These are phyloP conservation scores for Diaporthe destruens DNA, from an alignment of 2,329 filamentous ascomycete genomes.

Conservation along the genomic window DNA sequence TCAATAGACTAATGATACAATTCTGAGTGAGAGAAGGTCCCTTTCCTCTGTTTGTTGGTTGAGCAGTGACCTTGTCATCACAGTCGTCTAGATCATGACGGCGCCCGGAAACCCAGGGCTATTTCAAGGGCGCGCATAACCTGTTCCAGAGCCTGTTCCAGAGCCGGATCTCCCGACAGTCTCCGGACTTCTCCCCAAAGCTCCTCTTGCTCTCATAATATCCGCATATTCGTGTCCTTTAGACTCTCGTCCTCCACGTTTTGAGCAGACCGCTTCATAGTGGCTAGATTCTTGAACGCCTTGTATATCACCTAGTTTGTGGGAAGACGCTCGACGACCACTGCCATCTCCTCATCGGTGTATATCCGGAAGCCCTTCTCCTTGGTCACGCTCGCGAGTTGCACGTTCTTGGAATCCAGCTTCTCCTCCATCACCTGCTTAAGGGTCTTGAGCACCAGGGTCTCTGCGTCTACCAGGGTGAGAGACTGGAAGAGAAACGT, in stretches of 20 bases:
- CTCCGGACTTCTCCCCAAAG: no score
- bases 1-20: conserved; percentile 41
- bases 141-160: conserved; percentile 18
- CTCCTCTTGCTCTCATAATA: no score
- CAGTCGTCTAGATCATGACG: conserved; percentile 36
- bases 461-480: conserved; percentile 92
- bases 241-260: no score
- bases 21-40: neutral
- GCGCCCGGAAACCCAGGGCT: neutral
- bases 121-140: neutral
- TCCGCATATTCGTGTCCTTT: no score
- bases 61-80: conserved; percentile 35
- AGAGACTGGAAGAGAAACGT: conserved; percentile 71
- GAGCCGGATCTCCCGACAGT: no score
- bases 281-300: no score
- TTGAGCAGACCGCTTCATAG: no score
- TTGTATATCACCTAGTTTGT: conserved; percentile 62
- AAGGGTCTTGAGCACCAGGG: conserved; percentile 93
- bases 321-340: conserved; percentile 86
- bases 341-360: conserved; percentile 95
- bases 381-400: conserved; percentile 96
- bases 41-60: conserved; percentile 3
- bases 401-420: conserved; percentile 97
- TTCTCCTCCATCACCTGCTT: conserved; percentile 99
- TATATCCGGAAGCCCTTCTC: conserved; percentile 99